Conservation (phyloP, 2,329 filamentous ascomycete genomes). For the Ophiocordyceps australis region DNA sequence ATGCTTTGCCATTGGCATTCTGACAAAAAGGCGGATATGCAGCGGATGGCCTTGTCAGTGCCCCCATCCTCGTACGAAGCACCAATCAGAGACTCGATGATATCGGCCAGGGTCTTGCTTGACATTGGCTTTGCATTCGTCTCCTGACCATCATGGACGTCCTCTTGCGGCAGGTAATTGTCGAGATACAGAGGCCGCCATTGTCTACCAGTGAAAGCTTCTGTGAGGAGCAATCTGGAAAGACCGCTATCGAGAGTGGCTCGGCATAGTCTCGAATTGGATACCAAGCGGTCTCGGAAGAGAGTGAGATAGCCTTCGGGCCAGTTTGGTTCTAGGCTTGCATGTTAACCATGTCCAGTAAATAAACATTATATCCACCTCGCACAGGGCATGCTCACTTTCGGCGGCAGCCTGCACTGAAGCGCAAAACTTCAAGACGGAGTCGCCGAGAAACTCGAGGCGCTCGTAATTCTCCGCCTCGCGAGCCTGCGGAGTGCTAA, state of each 20-base stretch:
- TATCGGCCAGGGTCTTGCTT: conserved; percentile 70
- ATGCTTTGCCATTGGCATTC: conserved; percentile 36
- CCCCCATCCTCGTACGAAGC: conserved; percentile 55
- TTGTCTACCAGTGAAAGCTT: conserved; percentile 46
- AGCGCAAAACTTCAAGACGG: conserved; percentile 58
- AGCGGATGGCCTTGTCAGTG: conserved; percentile 39
- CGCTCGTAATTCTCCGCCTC: conserved; percentile 58
- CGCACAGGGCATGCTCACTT: conserved; percentile 17
- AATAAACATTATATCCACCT: background rate
- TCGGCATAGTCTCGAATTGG: conserved; percentile 54
- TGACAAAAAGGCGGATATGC: conserved; percentile 48
- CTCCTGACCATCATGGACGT: conserved; percentile 9
- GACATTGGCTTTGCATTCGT: too few species aligned
- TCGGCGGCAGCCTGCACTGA: conserved; percentile 43
- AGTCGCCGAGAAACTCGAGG: conserved; percentile 77
- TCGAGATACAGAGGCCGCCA: conserved; percentile 51
- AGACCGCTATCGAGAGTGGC: conserved; percentile 46
- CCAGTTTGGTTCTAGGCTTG: conserved; percentile 37
- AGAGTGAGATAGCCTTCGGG: conserved; percentile 61
- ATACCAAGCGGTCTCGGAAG: conserved; percentile 51
- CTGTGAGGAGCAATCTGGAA: conserved; percentile 54
- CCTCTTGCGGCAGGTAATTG: conserved; percentile 9
- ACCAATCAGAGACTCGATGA: conserved; percentile 73
- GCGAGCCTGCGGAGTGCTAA: conserved; percentile 44
- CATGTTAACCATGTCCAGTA: conserved; percentile 4